Evolutionary conservation across 805 yeast species (phyloP), one percentile per base, ranked within the genome.

Genomic region (Kregervanrija delftensis): DNA sequence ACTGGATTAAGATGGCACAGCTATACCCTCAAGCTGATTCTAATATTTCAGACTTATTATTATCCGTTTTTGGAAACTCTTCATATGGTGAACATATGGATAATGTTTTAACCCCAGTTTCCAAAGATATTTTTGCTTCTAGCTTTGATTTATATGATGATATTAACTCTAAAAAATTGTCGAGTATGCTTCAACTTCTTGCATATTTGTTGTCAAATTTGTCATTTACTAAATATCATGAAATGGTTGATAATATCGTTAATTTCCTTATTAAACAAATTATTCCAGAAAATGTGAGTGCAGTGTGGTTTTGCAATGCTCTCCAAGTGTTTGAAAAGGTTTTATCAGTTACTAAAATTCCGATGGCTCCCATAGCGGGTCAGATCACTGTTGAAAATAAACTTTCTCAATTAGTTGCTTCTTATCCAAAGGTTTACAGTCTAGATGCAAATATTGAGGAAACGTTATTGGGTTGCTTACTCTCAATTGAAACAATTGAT

Each of bases 251-350:
- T 8, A 56, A 59, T 8, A 71, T 75, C 44, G 48, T 71, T 3
- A 40, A 51, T 0, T 68, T 67, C 33, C 55, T 79, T 30, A 55
- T 64, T 11, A 60, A 55, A 1, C 64, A 66, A 2, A 48, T 78
- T 10, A 59, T 52, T 1, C 62, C 69, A 2, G 69, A 68, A 34
- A 56, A 59, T 46, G 63, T 63, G 2, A 71, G 74, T 48, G 56
- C 67, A 28, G 67, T 70, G 12, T 86, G 86, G 83, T 77, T 79
- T 53, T 74, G 83, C 0, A 69, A 74, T 45, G 77, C 79, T 0
- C 57, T 87, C 33, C 60, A 71, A 22, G 71, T 81, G 4, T 67
- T 79, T 39, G 86, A 80, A 44, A 75, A 73, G 33, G 61, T 81
- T 3, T 54, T 85, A 37, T 67, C 80, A 1, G 73, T 69, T 36